phyloP scores from a whole-genome alignment of 2,329 filamentous ascomycete genomes.

The Beauveria asiatica region DNA sequence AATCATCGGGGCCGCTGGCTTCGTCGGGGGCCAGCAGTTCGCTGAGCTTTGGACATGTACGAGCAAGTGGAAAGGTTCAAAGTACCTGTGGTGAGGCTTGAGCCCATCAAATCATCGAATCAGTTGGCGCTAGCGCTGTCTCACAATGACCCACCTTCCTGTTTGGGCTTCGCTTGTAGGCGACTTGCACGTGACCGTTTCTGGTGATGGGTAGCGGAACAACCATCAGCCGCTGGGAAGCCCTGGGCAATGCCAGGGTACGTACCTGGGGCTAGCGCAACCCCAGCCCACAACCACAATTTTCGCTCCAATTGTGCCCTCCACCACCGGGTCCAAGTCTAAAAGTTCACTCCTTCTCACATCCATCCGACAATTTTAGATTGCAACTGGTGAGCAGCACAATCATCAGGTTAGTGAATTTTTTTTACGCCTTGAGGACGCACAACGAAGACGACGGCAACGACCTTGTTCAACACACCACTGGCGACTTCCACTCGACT shows the following conservation, averaged over 20 bases:
- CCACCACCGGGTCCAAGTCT: constrained; percentile 19
- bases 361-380: constrained; percentile 32
- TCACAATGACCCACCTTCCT: background rate
- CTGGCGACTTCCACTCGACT: background rate
- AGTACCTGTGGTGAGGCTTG: no score
- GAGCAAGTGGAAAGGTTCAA: background rate
- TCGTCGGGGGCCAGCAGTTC: no score
- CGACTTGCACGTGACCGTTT: background rate
- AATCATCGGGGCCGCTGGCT: no score
- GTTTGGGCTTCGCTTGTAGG: background rate
- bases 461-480: constrained; percentile 18
- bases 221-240: constrained; percentile 11
- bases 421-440: background rate
- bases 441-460: constrained; percentile 11
- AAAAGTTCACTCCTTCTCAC: constrained; percentile 32
- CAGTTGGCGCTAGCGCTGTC: background rate
- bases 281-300: constrained; percentile 32
- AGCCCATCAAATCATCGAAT: no score
- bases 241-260: constrained; percentile 19
- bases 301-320: constrained; percentile 26
- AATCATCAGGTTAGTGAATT: constrained; percentile 39
- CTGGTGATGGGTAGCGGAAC: background rate
- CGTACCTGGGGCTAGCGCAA: constrained; percentile 28
- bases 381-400: constrained; percentile 39
- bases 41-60: background rate